Evolutionary conservation across 306 rosid genomes (phyloP).

Genomic region (Lithocarpus polystachyus): DNA sequence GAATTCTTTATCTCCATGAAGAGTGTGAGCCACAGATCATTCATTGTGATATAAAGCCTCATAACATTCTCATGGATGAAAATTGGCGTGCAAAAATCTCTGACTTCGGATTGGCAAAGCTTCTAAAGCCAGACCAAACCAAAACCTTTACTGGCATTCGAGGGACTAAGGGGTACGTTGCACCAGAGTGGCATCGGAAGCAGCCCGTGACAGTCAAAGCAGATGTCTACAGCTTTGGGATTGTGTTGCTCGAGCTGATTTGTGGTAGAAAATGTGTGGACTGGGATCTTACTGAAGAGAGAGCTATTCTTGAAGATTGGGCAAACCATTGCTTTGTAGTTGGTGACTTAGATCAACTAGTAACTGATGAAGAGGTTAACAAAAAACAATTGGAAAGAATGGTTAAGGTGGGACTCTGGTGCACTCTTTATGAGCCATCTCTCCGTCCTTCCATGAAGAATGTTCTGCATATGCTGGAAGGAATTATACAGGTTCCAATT

Average conservation of each 20-base stretch:
- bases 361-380: slow-evolving; percentile 2
- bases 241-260: slow-evolving; percentile 25
- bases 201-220: slow-evolving; percentile 15
- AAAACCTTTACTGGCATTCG: not conserved
- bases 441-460: slow-evolving; percentile 1
- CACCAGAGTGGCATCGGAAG: slow-evolving; percentile 29
- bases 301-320: not conserved
- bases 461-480: not conserved
- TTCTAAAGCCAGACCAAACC: slow-evolving; percentile 23
- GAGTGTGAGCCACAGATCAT: too few relatives aligned
- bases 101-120: slow-evolving; percentile 18
- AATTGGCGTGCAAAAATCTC: not conserved
- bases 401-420: slow-evolving; percentile 29
- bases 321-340: not conserved
- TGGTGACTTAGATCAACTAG: slow-evolving; percentile 9
- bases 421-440: slow-evolving; percentile 27
- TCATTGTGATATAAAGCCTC: too few relatives aligned
- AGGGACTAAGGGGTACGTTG: slow-evolving; percentile 35
- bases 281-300: slow-evolving; percentile 20
- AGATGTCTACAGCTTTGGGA: slow-evolving; percentile 30
- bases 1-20: too few relatives aligned
- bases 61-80: slow-evolving; percentile 29
- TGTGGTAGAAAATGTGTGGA: slow-evolving; percentile 1
- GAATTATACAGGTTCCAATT: too few relatives aligned
- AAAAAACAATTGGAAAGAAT: slow-evolving; percentile 12